A percentile compares a stretch with the other conserved stretches of the same genome.
These are phyloP conservation scores for Pleurotus salmoneostramineus DNA, from an alignment of 768 basidiomycete species.

Conservation along the genomic window DNA sequence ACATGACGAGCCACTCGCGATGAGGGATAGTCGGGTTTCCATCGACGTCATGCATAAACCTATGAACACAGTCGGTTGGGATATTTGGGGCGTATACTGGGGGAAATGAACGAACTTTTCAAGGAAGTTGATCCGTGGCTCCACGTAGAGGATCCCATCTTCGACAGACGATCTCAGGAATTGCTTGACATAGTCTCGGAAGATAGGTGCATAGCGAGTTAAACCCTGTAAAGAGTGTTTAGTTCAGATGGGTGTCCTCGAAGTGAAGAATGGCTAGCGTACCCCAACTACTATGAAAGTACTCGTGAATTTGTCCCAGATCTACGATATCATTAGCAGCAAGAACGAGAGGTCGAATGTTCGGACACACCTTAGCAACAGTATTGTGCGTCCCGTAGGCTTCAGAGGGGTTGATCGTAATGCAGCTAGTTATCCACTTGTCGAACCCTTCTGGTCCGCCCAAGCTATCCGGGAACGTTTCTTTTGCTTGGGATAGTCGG, in stretches of 20 bases:
- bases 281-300: conserved; percentile 50
- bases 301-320: conserved; percentile 70
- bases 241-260: neutral
- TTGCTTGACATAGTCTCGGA: conserved; percentile 52
- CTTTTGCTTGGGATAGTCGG: conserved; percentile 47
- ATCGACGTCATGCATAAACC: conserved; percentile 53
- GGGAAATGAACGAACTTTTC: conserved; percentile 36
- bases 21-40: conserved; percentile 58
- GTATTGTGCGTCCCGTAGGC: conserved; percentile 75
- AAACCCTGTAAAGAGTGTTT: conserved; percentile 28
- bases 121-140: conserved; percentile 64
- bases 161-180: conserved; percentile 60
- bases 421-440: conserved; percentile 51
- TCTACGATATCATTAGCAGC: conserved; percentile 33
- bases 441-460: conserved; percentile 70
- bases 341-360: neutral
- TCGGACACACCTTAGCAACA: conserved; percentile 46
- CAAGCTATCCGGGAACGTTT: conserved; percentile 42
- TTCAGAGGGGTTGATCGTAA: conserved; percentile 68
- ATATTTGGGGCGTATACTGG: neutral
- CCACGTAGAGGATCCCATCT: conserved; percentile 71
- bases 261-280: conserved; percentile 14
- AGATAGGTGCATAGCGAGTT: conserved; percentile 54
- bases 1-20: conserved; percentile 51
- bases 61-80: conserved; percentile 18